These are phyloP conservation scores for Brettanomyces nanus DNA, from an alignment of 805 yeast genomes.

Conservation along the genomic window DNA sequence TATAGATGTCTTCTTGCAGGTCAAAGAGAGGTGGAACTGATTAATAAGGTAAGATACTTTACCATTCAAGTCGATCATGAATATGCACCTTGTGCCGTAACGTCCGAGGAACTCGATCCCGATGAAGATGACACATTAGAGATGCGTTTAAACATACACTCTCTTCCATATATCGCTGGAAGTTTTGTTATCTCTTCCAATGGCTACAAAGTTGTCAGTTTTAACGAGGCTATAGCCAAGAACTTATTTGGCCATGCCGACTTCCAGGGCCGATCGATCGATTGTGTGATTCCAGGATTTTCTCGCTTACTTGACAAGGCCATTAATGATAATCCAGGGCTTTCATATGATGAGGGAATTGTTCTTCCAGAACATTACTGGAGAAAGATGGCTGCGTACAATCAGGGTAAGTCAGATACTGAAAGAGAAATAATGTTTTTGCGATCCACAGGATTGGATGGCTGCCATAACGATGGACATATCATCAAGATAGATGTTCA, in stretches of 20 bases:
- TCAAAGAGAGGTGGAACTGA: slow-evolving; percentile 31
- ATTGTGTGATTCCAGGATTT: slow-evolving; percentile 57
- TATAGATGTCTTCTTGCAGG: slow-evolving; percentile 11
- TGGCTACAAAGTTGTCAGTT: slow-evolving; percentile 49
- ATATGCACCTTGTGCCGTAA: slow-evolving; percentile 66
- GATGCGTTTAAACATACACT: slow-evolving; percentile 58
- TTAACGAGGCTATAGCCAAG: slow-evolving; percentile 70
- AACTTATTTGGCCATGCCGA: slow-evolving; percentile 67
- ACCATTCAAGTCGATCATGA: slow-evolving; percentile 32
- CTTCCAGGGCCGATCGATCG: slow-evolving; percentile 40
- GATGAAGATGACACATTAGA: slow-evolving; percentile 20
- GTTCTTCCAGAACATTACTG: slow-evolving; percentile 91
- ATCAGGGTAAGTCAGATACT: slow-evolving; percentile 20
- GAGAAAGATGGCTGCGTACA: slow-evolving; percentile 52
- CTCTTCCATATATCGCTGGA: slow-evolving; percentile 84
- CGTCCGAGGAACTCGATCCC: slow-evolving; percentile 47
- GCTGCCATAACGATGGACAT: slow-evolving; percentile 63
- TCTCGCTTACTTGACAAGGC: slow-evolving; percentile 36
- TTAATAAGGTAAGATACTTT: slow-evolving; percentile 57
- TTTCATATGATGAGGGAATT: slow-evolving; percentile 48
- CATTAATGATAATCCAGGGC: slow-evolving; percentile 29
- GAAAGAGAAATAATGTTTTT: slow-evolving; percentile 45
- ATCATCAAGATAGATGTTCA: slow-evolving; percentile 67
- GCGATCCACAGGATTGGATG: slow-evolving; percentile 60
- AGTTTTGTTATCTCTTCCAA: slow-evolving; percentile 58